A percentile compares a stretch with the other conserved stretches of the same genome.
Conservation (phyloP, 164 flowering plant genomes). For the Vitis cinerea region DNA sequence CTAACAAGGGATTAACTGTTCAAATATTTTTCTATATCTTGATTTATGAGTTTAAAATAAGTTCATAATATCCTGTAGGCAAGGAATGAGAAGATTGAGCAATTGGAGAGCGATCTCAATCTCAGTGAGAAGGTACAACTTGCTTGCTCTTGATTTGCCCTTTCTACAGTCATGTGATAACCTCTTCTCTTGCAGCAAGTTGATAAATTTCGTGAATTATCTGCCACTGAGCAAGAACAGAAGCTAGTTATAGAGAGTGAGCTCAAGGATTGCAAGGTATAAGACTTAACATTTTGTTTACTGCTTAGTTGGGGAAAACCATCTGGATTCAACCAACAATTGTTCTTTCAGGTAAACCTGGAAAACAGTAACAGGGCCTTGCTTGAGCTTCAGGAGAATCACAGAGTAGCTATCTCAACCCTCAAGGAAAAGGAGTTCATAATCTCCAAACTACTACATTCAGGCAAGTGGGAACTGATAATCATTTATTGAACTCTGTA, state of each 20-base stretch:
- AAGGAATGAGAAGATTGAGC: slow-evolving; percentile 68
- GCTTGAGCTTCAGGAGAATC: slow-evolving; percentile 64
- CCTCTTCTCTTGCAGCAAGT: slow-evolving; percentile 44
- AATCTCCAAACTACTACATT: slow-evolving; percentile 57
- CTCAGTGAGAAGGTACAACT: slow-evolving; percentile 52
- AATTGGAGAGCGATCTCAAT: slow-evolving; percentile 62
- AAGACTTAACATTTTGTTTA: slow-evolving; percentile 1
- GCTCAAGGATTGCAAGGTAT: slow-evolving; percentile 77
- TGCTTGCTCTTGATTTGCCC: slow-evolving; percentile 6
- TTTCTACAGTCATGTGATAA: not conserved
- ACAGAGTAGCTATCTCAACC: slow-evolving; percentile 33
- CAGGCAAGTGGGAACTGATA: slow-evolving; percentile 39
- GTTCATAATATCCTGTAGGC: slow-evolving; percentile 42
- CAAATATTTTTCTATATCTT: not conserved
- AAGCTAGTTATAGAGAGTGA: slow-evolving; percentile 55
- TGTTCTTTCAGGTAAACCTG: slow-evolving; percentile 45
- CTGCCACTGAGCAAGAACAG: slow-evolving; percentile 61
- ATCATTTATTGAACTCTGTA: not conserved
- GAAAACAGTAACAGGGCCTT: slow-evolving; percentile 48
- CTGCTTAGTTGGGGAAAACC: not conserved
- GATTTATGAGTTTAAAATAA: not conserved
- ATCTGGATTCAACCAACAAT: slow-evolving; percentile 1
- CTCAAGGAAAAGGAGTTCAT: slow-evolving; percentile 66
- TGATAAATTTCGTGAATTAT: slow-evolving; percentile 54
- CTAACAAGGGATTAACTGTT: too few species aligned